Conservation (phyloP, 1,284 basidiomycete species). For the Entoloma clypeatum region DNA sequence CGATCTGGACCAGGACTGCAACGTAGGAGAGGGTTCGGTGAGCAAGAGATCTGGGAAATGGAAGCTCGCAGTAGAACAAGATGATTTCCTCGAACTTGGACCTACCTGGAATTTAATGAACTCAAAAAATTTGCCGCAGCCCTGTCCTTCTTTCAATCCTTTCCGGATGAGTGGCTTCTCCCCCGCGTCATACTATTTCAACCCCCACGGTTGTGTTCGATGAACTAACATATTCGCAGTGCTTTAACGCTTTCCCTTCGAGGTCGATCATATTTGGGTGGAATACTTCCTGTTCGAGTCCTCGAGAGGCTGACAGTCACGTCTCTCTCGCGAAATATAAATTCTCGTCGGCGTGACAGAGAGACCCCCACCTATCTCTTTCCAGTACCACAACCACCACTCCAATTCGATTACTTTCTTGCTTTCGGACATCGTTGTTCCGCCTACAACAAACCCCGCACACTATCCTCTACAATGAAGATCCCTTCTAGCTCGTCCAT, state of each 20-base stretch:
- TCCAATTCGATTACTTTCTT: slow-evolving; percentile 5
- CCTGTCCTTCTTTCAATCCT: too few relatives aligned
- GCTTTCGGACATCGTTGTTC: slow-evolving; percentile 1
- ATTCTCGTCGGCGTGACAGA: neutral
- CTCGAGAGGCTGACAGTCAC: too few relatives aligned
- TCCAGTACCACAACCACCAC: slow-evolving; percentile 6
- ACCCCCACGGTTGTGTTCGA: too few relatives aligned
- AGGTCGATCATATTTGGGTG: too few relatives aligned
- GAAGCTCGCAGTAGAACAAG: slow-evolving; percentile 38
- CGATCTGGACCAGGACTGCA: slow-evolving; percentile 23
- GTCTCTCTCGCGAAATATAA: slow-evolving; percentile 12
- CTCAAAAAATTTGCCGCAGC: too few relatives aligned
- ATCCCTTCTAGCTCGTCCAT: slow-evolving; percentile 42
- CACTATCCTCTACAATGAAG: slow-evolving; percentile 32
- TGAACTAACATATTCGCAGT: too few relatives aligned
- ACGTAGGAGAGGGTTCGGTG: slow-evolving; percentile 37
- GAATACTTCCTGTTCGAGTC: too few relatives aligned
- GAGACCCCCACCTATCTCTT: slow-evolving; percentile 6
- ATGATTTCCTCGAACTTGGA: too few relatives aligned
- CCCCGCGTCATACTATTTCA: too few relatives aligned
- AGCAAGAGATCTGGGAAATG: slow-evolving; percentile 60
- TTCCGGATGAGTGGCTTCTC: too few relatives aligned
- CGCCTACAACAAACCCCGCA: slow-evolving; percentile 1
- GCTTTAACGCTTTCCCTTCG: too few relatives aligned
- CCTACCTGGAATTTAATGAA: too few relatives aligned